These are phyloP conservation scores for Psidium guajava DNA, from an alignment of 345 rosid species.

Conservation along the genomic window DNA sequence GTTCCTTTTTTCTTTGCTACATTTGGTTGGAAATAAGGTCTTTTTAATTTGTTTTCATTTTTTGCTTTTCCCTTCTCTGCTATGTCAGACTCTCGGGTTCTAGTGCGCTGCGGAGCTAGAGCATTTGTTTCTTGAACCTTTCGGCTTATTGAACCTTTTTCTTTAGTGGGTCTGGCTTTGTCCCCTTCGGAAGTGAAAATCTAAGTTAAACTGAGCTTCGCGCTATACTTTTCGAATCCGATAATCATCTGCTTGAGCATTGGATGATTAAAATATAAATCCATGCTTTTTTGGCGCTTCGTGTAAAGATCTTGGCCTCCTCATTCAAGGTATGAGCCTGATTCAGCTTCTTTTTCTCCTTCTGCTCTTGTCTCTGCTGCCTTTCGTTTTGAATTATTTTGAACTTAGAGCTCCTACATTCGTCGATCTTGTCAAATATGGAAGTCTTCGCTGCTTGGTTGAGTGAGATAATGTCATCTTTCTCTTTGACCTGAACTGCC, in stretches of 20 bases:
- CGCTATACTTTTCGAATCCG: conserved; percentile 27
- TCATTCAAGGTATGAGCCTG: conserved; percentile 19
- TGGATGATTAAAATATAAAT: background rate
- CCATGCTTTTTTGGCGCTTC: conserved; percentile 1
- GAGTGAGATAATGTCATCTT: background rate
- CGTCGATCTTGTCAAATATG: background rate
- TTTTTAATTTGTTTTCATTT: background rate
- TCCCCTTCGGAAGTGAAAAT: conserved; percentile 9
- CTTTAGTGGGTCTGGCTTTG: conserved; percentile 1
- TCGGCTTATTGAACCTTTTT: conserved; percentile 9
- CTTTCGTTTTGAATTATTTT: background rate
- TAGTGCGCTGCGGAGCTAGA: background rate
- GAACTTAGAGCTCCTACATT: background rate
- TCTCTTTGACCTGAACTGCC: background rate
- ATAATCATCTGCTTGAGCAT: background rate
- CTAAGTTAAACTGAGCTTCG: conserved; percentile 5
- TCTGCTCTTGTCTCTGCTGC: background rate
- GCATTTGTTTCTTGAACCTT: background rate
- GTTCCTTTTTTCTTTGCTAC: background rate
- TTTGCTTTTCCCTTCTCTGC: background rate
- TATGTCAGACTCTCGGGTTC: background rate
- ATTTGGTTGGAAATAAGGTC: background rate
- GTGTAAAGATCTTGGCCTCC: conserved; percentile 3
- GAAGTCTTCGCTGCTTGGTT: background rate
- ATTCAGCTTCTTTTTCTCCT: background rate